These are phyloP conservation scores for Globisporangium orthogonon DNA, from an alignment of 352 stramenopile genomes.

Conservation along the genomic window DNA sequence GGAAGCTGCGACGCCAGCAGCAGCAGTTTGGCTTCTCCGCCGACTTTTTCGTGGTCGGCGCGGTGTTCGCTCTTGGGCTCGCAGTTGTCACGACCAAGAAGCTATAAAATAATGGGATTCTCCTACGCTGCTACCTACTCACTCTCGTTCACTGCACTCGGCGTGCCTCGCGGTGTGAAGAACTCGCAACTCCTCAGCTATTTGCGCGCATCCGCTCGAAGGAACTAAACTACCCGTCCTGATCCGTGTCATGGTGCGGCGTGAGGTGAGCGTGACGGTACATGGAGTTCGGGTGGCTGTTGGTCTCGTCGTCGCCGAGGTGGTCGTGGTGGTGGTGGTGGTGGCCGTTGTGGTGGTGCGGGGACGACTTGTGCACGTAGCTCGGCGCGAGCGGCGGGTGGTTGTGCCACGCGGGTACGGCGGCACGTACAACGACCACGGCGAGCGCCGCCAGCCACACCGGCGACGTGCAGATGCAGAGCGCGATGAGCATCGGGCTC, in stretches of 20 bases:
- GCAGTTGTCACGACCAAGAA: constrained; percentile 31
- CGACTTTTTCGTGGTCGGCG: constrained; percentile 30
- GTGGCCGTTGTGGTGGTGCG: constrained; percentile 8
- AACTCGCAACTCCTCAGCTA: background rate
- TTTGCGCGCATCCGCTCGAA: too few species aligned
- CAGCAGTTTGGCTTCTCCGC: constrained; percentile 33
- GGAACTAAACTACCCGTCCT: constrained; percentile 1
- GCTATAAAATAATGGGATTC: constrained; percentile 22
- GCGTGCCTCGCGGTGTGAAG: too few species aligned
- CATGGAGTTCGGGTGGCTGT: constrained; percentile 38
- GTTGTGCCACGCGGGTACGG: constrained; percentile 30
- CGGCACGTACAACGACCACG: constrained; percentile 46
- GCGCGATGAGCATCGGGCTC: constrained; percentile 71
- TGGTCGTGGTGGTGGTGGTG: constrained; percentile 12
- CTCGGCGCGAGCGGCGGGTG: constrained; percentile 23
- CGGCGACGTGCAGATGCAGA: constrained; percentile 70
- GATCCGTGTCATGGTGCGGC: background rate
- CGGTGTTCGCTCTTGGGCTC: constrained; percentile 15
- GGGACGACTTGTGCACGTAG: constrained; percentile 30
- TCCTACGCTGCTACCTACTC: too few species aligned
- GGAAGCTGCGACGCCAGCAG: background rate
- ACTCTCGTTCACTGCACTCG: too few species aligned
- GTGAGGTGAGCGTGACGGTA: constrained; percentile 27
- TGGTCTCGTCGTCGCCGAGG: constrained; percentile 28
- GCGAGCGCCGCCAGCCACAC: constrained; percentile 61